Conservation (phyloP, 2,329 filamentous ascomycete genomes). For the Xylaria sp. region DNA sequence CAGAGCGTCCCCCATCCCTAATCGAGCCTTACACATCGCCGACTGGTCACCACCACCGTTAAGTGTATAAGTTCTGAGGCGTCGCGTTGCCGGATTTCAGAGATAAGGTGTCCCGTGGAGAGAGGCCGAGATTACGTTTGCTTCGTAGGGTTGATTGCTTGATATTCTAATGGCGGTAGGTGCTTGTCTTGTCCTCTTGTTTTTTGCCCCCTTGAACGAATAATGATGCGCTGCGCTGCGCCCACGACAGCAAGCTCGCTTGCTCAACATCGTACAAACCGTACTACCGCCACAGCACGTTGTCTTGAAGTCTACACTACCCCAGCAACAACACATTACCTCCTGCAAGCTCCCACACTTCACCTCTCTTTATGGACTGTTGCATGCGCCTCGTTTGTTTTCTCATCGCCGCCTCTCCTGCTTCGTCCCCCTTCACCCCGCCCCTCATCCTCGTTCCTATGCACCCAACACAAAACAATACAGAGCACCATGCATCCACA, state of each 20-base stretch:
- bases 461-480: neutral
- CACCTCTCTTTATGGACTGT: neutral
- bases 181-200: constrained; percentile 5
- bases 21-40: constrained; percentile 27
- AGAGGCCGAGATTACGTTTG: constrained; percentile 24
- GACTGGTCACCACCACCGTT: constrained; percentile 8
- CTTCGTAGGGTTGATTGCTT: constrained; percentile 34
- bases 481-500: constrained; percentile 21
- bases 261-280: neutral
- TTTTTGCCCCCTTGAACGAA: neutral
- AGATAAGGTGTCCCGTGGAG: constrained; percentile 16
- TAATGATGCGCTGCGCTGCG: constrained; percentile 13
- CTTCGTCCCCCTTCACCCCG: constrained; percentile 3
- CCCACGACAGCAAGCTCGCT: constrained; percentile 2
- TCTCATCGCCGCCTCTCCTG: neutral
- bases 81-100: constrained; percentile 10
- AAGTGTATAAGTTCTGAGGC: constrained; percentile 1
- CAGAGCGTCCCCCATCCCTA: constrained; percentile 34
- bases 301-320: constrained; percentile 3
- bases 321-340: constrained; percentile 20
- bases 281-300: neutral
- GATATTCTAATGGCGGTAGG: constrained; percentile 40
- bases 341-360: neutral
- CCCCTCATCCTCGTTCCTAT: neutral
- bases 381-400: neutral